These are phyloP conservation scores for Vigna radiata DNA, from an alignment of 306 rosid species.

Conservation along the genomic window DNA sequence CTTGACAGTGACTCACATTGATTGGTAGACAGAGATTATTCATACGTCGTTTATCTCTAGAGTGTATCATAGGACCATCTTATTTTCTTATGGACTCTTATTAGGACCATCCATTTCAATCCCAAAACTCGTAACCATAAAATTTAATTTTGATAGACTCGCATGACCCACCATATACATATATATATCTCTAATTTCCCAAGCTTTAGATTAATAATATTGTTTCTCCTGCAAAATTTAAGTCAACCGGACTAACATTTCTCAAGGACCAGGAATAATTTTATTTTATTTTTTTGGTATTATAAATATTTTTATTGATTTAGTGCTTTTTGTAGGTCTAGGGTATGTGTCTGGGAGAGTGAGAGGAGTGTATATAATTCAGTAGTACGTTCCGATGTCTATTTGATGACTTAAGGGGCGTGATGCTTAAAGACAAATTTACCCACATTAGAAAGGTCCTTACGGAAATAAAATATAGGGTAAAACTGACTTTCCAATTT, in stretches of 20 bases:
- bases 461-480: slow-evolving; percentile 13
- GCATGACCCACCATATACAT: slow-evolving; percentile 41
- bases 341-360: neutral
- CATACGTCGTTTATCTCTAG: slow-evolving; percentile 36
- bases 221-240: slow-evolving; percentile 27
- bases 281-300: neutral
- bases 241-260: slow-evolving; percentile 31
- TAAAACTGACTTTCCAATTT: slow-evolving; percentile 44
- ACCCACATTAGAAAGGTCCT: slow-evolving; percentile 33
- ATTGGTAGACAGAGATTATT: slow-evolving; percentile 49
- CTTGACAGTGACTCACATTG: slow-evolving; percentile 46
- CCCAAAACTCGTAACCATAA: slow-evolving; percentile 35
- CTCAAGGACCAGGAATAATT: slow-evolving; percentile 8
- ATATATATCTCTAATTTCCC: slow-evolving; percentile 10
- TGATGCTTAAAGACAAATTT: slow-evolving; percentile 43
- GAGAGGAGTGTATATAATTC: slow-evolving; percentile 36
- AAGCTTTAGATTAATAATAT: slow-evolving; percentile 12
- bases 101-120: slow-evolving; percentile 33
- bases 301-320: neutral
- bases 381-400: slow-evolving; percentile 28
- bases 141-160: slow-evolving; percentile 37
- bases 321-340: slow-evolving; percentile 8
- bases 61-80: slow-evolving; percentile 36
- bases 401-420: slow-evolving; percentile 7
- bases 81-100: slow-evolving; percentile 17